Percentiles rank a stretch among this genome's conserved stretches.
Evolutionary conservation across 2,329 filamentous ascomycete genomes (phyloP).

Genomic region (Penicillium glabrum): DNA sequence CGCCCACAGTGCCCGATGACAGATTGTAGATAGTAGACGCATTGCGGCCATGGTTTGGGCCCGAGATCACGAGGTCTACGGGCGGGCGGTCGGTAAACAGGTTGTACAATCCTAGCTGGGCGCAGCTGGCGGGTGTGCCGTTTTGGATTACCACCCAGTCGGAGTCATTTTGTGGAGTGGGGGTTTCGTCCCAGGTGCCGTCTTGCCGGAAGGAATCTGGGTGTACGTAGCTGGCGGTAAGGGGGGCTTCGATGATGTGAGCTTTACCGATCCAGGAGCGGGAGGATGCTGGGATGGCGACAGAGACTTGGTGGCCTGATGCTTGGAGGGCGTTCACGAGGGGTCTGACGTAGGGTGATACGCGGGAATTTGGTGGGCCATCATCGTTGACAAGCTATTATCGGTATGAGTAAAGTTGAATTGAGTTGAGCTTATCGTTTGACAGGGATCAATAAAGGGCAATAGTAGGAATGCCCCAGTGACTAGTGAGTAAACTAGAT

Average conservation of each 20-base stretch:
- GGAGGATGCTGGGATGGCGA: constrained; percentile 82
- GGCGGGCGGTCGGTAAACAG: constrained; percentile 68
- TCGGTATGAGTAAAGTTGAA: neutral
- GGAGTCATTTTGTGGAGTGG: constrained; percentile 45
- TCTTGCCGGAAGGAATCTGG: constrained; percentile 55
- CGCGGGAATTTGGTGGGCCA: constrained; percentile 69
- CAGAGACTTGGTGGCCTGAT: constrained; percentile 78
- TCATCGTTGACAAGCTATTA: constrained; percentile 63
- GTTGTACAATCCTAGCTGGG: constrained; percentile 75
- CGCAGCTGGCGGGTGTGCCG: constrained; percentile 73
- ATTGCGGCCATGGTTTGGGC: constrained; percentile 78
- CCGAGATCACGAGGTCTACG: constrained; percentile 71
- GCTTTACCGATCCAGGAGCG: constrained; percentile 96
- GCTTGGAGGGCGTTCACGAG: constrained; percentile 67
- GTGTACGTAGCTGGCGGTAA: constrained; percentile 78
- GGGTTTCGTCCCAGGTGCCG: constrained; percentile 50
- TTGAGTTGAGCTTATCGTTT: neutral
- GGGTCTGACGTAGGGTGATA: constrained; percentile 73
- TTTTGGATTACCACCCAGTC: constrained; percentile 69
- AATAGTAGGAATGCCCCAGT: neutral
- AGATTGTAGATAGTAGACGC: constrained; percentile 75
- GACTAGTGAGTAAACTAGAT: neutral
- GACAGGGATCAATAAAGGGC: neutral
- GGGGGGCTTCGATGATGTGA: constrained; percentile 82
- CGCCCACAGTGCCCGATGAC: constrained; percentile 73